Conservation (phyloP, 2,329 filamentous ascomycete genomes). For the Aspergillus persii region DNA sequence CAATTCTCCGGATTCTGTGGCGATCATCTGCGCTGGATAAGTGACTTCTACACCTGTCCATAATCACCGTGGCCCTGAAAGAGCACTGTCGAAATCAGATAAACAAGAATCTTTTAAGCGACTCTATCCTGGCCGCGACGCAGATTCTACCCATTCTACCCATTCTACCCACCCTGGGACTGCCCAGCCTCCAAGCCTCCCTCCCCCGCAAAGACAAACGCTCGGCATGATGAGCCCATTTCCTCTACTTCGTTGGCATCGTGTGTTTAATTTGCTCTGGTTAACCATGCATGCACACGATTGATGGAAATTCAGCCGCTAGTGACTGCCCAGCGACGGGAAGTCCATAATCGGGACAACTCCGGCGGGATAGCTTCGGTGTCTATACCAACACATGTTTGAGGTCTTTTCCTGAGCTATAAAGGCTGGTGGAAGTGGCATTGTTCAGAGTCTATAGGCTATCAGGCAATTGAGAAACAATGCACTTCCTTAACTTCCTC, state of each 20-base stretch:
- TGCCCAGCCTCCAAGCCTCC: background rate
- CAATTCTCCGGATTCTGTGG: background rate
- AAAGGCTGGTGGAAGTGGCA: background rate
- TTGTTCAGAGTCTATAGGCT: background rate
- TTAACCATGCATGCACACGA: background rate
- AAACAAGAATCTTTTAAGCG: background rate
- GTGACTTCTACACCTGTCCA: background rate
- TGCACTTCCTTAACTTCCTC: slow-evolving; percentile 1
- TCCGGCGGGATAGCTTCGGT: slow-evolving; percentile 19
- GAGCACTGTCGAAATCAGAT: background rate
- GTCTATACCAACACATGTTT: background rate
- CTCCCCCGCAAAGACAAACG: background rate
- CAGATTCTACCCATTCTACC: background rate
- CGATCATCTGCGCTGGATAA: background rate
- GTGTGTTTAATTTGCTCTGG: background rate
- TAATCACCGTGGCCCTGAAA: too few relatives aligned
- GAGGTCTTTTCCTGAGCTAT: background rate
- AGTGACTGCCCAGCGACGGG: slow-evolving; percentile 4
- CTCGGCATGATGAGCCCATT: background rate
- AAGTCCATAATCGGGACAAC: slow-evolving; percentile 20
- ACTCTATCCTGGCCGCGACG: background rate
- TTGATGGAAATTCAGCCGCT: slow-evolving; percentile 15
- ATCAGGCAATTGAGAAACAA: background rate
- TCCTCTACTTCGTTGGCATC: background rate
- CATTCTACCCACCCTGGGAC: background rate